Conservation (phyloP, 345 rosid genomes). For the Linum lewisii region DNA sequence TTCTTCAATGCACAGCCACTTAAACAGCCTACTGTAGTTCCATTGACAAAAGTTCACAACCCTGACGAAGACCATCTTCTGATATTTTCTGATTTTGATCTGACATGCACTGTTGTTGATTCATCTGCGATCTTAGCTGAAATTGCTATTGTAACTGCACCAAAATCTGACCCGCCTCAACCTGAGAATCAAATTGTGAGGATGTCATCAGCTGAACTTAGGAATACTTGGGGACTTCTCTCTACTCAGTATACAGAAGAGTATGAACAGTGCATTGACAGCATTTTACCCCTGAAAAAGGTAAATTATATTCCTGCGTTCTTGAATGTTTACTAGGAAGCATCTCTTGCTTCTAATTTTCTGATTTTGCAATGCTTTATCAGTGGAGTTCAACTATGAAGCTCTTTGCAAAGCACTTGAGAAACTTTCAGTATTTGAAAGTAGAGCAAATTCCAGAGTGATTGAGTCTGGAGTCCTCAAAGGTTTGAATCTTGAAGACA, state of each 20-base stretch:
- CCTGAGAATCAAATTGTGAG: conserved; percentile 42
- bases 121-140: conserved; percentile 95
- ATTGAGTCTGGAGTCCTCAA: conserved; percentile 74
- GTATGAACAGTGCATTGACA: conserved; percentile 81
- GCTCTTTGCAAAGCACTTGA: conserved; percentile 57
- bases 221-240: conserved; percentile 63
- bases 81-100: conserved; percentile 93
- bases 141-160: conserved; percentile 84
- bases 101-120: conserved; percentile 90
- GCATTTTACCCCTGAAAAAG: conserved; percentile 56
- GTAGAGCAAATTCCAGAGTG: conserved; percentile 71
- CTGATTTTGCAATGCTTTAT: conserved; percentile 23
- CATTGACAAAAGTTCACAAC: conserved; percentile 50
- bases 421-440: conserved; percentile 73
- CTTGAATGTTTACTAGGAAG: not conserved
- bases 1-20: conserved; percentile 76
- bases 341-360: not conserved
- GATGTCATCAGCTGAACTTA: conserved; percentile 75
- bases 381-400: conserved; percentile 54
- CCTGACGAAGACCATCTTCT: conserved; percentile 40
- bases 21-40: conserved; percentile 62
- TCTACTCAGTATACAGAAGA: conserved; percentile 81
- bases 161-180: conserved; percentile 56
- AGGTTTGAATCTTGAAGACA: conserved; percentile 81
- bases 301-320: conserved; percentile 17